Conservation (phyloP, 2,329 filamentous ascomycete genomes). For the Botryotinia globosa region DNA sequence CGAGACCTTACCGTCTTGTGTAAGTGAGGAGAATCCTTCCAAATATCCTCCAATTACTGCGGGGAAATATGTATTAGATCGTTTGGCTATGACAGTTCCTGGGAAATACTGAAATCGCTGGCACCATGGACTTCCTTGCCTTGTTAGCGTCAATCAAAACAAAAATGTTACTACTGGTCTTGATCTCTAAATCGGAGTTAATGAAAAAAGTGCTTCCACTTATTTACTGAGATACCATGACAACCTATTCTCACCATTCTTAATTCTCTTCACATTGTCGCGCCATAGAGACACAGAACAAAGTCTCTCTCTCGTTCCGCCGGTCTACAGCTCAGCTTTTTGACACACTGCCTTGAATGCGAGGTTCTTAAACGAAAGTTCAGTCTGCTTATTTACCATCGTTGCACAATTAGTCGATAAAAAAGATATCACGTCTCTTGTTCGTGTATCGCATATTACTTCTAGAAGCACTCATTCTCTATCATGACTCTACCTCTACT, state of each 20-base stretch:
- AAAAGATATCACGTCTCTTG: not conserved
- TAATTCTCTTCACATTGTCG: not conserved
- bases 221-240: not conserved
- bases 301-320: not conserved
- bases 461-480: not conserved
- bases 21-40: conserved; percentile 32
- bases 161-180: not conserved
- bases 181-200: not conserved
- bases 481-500: not conserved
- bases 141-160: not conserved
- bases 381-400: not conserved
- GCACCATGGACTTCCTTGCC: too few species aligned
- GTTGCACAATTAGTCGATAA: not conserved
- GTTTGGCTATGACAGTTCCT: conserved; percentile 32
- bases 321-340: not conserved
- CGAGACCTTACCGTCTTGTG: conserved; percentile 35
- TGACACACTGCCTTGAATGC: not conserved
- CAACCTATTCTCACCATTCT: not conserved
- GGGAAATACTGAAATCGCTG: conserved; percentile 21
- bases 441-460: not conserved
- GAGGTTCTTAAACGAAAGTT: not conserved
- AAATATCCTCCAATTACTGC: conserved; percentile 36
- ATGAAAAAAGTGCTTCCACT: not conserved
- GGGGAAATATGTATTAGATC: conserved; percentile 36
- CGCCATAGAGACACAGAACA: not conserved